Conservation (phyloP, 164 flowering plant genomes). For the Brasenia schreberi region DNA sequence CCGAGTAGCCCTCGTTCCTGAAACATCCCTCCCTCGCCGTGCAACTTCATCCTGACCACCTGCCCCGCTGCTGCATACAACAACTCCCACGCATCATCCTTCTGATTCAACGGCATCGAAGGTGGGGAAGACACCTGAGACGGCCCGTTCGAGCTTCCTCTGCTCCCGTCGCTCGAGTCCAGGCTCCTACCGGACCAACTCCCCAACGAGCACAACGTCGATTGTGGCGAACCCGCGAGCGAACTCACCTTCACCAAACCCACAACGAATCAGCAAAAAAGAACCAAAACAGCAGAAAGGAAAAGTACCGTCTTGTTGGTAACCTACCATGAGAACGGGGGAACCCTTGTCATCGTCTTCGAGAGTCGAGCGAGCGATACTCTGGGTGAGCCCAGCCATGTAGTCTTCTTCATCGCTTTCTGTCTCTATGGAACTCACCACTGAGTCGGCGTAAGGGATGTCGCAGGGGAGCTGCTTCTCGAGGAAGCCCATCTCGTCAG, state of each 20-base stretch:
- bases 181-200: slow-evolving; percentile 2
- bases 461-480: slow-evolving; percentile 32
- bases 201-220: slow-evolving; percentile 31
- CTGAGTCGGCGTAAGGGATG: slow-evolving; percentile 35
- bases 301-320: background rate
- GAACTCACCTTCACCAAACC: background rate
- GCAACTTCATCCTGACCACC: slow-evolving; percentile 36
- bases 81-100: slow-evolving; percentile 39
- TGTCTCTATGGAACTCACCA: slow-evolving; percentile 21
- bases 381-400: slow-evolving; percentile 36
- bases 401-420: slow-evolving; percentile 26
- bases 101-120: slow-evolving; percentile 10
- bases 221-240: slow-evolving; percentile 56
- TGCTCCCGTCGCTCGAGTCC: slow-evolving; percentile 21
- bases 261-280: background rate
- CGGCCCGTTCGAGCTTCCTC: slow-evolving; percentile 38
- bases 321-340: background rate
- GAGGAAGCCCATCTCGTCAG: slow-evolving; percentile 31
- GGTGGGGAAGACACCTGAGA: slow-evolving; percentile 31
- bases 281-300: background rate
- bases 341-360: slow-evolving; percentile 20
- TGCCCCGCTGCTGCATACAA: slow-evolving; percentile 60
- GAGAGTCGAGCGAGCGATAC: slow-evolving; percentile 38
- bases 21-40: slow-evolving; percentile 14
- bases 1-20: slow-evolving; percentile 20